These are phyloP conservation scores for Kwoniella botswanensis DNA, from an alignment of 768 basidiomycete species.

Conservation along the genomic window DNA sequence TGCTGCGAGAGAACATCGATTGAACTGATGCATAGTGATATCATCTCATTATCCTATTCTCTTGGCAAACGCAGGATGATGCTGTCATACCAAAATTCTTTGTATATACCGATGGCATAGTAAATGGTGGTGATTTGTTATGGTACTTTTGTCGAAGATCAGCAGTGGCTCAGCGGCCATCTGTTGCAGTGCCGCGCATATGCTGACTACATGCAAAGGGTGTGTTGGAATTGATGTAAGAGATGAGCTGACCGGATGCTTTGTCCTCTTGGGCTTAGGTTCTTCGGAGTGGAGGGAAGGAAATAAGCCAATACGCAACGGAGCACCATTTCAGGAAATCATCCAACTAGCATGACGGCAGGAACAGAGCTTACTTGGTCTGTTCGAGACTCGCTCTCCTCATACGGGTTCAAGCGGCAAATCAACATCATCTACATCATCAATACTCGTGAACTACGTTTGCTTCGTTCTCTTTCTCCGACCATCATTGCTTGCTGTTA, in stretches of 20 bases:
- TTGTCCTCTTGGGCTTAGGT: background rate
- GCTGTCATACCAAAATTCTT: background rate
- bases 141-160: too few species aligned
- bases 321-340: background rate
- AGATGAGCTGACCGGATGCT: background rate
- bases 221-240: background rate
- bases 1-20: too few species aligned
- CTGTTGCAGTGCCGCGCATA: too few species aligned
- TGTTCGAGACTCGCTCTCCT: too few species aligned
- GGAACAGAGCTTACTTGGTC: background rate
- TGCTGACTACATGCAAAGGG: too few species aligned
- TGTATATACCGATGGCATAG: too few species aligned
- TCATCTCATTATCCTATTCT: background rate
- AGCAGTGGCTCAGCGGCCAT: too few species aligned
- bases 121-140: too few species aligned
- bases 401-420: background rate
- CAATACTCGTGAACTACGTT: background rate
- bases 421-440: background rate
- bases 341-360: background rate
- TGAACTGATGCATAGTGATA: too few species aligned
- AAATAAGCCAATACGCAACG: background rate
- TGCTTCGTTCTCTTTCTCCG: background rate
- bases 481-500: background rate
- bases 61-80: background rate
- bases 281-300: background rate